These are phyloP conservation scores for Eimeria zaria DNA, from an alignment of 169 alveolate species.

Conservation along the genomic window DNA sequence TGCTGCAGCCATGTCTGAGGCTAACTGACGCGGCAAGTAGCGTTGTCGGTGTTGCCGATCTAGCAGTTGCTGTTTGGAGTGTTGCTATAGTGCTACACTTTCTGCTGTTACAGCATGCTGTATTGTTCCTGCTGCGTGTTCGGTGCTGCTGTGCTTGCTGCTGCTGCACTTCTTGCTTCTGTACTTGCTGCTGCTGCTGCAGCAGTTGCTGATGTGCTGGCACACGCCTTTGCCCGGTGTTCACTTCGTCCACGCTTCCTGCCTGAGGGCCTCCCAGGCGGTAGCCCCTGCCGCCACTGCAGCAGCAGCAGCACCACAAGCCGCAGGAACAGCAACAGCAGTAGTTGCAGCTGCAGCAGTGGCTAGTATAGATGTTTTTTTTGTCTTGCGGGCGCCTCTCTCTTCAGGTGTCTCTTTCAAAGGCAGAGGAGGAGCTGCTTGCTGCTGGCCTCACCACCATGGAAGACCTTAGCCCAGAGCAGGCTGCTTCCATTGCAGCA, in stretches of 20 bases:
- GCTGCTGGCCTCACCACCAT: slow-evolving; percentile 46
- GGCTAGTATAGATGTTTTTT: neutral
- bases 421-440: slow-evolving; percentile 44
- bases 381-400: neutral
- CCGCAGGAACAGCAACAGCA: slow-evolving; percentile 26
- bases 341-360: neutral
- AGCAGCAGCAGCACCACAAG: neutral
- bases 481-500: slow-evolving; percentile 54
- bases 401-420: neutral
- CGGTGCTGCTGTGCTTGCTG: neutral
- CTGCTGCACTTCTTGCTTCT: too few species aligned
- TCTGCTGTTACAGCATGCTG: too few species aligned
- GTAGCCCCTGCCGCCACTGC: neutral
- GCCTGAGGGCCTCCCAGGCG: too few species aligned
- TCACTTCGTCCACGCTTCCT: too few species aligned
- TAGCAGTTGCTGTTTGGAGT: neutral
- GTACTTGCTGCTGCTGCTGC: too few species aligned
- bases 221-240: too few species aligned
- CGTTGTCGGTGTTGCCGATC: too few species aligned
- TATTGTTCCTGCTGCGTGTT: too few species aligned
- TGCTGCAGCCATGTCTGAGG: too few species aligned
- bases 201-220: neutral
- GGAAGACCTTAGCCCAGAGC: slow-evolving; percentile 65
- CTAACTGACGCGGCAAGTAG: too few species aligned
- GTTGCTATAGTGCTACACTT: too few species aligned